These are phyloP conservation scores for Mucor saturninus DNA, from an alignment of 371 early-diverging fungal genomes.

Conservation along the genomic window DNA sequence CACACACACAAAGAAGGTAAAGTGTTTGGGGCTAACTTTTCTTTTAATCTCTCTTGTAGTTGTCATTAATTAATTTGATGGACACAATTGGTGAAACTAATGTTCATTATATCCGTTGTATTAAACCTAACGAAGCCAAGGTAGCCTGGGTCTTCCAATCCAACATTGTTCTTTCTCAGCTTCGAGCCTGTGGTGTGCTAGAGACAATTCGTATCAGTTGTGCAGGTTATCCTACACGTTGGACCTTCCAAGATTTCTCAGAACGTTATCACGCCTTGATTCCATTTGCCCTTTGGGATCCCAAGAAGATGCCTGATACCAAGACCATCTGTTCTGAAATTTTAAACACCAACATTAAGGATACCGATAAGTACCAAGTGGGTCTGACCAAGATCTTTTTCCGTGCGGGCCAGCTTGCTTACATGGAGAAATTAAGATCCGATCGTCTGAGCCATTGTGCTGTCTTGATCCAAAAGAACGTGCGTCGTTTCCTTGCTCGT, in stretches of 20 bases:
- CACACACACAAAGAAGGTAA: too few relatives aligned
- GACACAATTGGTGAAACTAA: conserved; percentile 91
- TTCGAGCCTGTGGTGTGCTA: conserved; percentile 99
- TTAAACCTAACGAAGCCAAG: conserved; percentile 96
- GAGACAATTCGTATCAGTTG: conserved; percentile 99
- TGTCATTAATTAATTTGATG: conserved; percentile 91
- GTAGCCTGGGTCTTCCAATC: conserved; percentile 90
- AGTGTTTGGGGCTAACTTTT: neutral
- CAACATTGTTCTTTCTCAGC: conserved; percentile 91
- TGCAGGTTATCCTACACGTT: conserved; percentile 97
- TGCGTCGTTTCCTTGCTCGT: conserved; percentile 77
- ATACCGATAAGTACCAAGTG: conserved; percentile 90
- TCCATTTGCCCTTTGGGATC: conserved; percentile 69
- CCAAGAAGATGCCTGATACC: conserved; percentile 48
- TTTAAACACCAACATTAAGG: conserved; percentile 71
- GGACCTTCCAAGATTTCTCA: conserved; percentile 92
- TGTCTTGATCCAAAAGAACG: conserved; percentile 87
- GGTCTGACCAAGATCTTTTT: conserved; percentile 99
- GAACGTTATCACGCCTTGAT: conserved; percentile 85
- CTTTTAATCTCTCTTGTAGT: conserved; percentile 16
- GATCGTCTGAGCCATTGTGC: conserved; percentile 81
- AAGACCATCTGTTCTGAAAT: conserved; percentile 64
- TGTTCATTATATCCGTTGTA: conserved; percentile 97
- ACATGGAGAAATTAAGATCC: conserved; percentile 87
- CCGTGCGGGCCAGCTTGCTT: conserved; percentile 95